phyloP scores from a whole-genome alignment of 192 early-diverging fungal genomes.

The Powellomyces hirtus region DNA sequence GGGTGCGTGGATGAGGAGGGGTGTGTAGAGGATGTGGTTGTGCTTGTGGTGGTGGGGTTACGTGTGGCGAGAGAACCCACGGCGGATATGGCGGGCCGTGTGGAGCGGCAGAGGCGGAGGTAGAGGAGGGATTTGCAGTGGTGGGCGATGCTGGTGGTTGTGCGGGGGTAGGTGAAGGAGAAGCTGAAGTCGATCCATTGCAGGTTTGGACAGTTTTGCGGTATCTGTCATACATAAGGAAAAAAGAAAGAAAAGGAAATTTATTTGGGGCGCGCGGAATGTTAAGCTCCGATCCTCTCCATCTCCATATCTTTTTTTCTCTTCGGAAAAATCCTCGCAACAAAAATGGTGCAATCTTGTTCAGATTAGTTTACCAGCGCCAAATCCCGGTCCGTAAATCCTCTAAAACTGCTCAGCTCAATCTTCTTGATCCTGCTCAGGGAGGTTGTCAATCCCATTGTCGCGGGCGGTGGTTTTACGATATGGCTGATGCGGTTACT shows the following conservation, averaged over 20 bases:
- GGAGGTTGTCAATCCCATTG: background rate
- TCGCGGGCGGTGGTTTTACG: conserved; percentile 2
- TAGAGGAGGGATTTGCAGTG: conserved; percentile 35
- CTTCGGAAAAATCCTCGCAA: no score
- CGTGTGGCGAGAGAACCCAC: background rate
- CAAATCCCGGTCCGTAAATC: conserved; percentile 39
- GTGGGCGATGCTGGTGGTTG: conserved; percentile 22
- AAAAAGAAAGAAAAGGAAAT: background rate
- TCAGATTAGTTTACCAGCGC: background rate
- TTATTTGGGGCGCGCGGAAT: background rate
- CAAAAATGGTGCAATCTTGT: no score
- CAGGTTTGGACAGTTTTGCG: conserved; percentile 23
- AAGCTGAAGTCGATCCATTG: conserved; percentile 53
- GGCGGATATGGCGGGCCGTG: conserved; percentile 12
- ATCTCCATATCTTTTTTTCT: no score
- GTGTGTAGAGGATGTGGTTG: background rate
- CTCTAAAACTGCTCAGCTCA: conserved; percentile 33
- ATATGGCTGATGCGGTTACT: conserved; percentile 35
- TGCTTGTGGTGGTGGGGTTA: background rate
- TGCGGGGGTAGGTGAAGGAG: conserved; percentile 43
- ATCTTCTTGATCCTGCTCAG: conserved; percentile 23
- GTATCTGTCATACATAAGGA: conserved; percentile 1
- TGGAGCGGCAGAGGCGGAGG: conserved; percentile 32
- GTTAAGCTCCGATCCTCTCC: no score
- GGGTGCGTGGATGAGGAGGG: background rate